Percentiles rank a stretch among this genome's conserved stretches.
phyloP scores from a whole-genome alignment of 1,284 basidiomycete species.

The Ganoderma meredithae region DNA sequence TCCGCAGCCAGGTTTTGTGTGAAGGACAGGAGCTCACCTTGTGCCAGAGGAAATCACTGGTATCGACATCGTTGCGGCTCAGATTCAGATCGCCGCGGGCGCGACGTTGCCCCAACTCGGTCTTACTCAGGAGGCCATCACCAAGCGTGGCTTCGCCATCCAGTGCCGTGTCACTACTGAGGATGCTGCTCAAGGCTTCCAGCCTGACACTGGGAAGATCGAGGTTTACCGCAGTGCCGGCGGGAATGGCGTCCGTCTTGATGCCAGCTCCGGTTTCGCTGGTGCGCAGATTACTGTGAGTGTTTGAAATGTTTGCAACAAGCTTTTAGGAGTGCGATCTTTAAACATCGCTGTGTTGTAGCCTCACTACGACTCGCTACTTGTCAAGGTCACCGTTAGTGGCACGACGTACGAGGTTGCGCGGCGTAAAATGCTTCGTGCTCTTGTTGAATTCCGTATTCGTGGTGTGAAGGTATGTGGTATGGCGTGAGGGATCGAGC shows the following conservation, averaged over 20 bases:
- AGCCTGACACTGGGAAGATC: constrained; percentile 99
- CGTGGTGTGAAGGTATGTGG: constrained; percentile 90
- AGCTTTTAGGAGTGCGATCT: neutral
- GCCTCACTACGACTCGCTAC: constrained; percentile 98
- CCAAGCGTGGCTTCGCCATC: constrained; percentile 96
- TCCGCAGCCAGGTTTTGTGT: neutral
- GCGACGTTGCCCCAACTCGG: constrained; percentile 96
- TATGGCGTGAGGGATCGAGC: neutral
- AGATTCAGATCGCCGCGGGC: constrained; percentile 98
- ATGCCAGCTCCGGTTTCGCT: constrained; percentile 97
- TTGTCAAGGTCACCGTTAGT: constrained; percentile 96
- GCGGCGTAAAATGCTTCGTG: constrained; percentile 98
- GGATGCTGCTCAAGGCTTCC: constrained; percentile 91
- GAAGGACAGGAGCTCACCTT: constrained; percentile 5
- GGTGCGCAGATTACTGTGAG: constrained; percentile 97
- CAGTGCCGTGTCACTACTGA: constrained; percentile 99
- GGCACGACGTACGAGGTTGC: constrained; percentile 99
- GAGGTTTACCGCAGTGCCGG: constrained; percentile 99
- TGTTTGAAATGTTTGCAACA: constrained; percentile 4
- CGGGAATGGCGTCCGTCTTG: constrained; percentile 98
- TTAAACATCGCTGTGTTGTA: constrained; percentile 38
- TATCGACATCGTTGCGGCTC: constrained; percentile 97
- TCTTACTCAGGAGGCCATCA: constrained; percentile 95
- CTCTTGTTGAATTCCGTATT: constrained; percentile 99
- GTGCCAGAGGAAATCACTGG: constrained; percentile 94